Evolutionary conservation across 805 yeast species (phyloP), one percentile per base, ranked within the genome.

Genomic region (Candida ortonii): DNA sequence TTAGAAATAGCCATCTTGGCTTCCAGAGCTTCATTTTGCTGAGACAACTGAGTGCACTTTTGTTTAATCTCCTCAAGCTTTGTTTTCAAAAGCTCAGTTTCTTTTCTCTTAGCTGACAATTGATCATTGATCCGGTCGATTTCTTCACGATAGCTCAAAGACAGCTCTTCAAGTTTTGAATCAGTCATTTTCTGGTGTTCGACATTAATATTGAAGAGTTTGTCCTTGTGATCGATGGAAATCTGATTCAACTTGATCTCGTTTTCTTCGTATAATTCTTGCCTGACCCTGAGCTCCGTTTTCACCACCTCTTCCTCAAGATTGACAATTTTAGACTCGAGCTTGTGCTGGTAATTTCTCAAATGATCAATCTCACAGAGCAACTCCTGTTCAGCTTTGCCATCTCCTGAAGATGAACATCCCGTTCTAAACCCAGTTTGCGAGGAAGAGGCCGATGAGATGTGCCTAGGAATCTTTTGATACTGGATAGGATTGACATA

Each of bases 241-340:
- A 69, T 55, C 16, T 69, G 65, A n/a, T 60, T 55, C 6, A 64
- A 47, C 30, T 60, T 60, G 4, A 43, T 47, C 31, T 62, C 67
- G 36, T 61, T 63, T 17, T 59, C 66, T 14, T 54, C 49, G 21
- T 51, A 55, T 14, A 55, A 19, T 29, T 55, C 50, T 7, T 30
- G 36, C 38, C 68, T 58, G 4, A 62, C 26, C 5, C 40, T 48
- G 16, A 52, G 33, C 30, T 64, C 70, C 13, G 52, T 54, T 24
- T 49, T 43, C 2, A 52, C 38, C 15, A 51, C 38, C 23, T 47
- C 48, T 21, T 44, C 43, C 32, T 59, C 57, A 28, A 61, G 29
- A 25, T 38, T 42, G 3, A 39, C 30, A 18, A 58, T 30, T 19
- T 52, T 57, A 4, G 28, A 15, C 22, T 53, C 50, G 21, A 53